Percentiles rank a stretch among this genome's conserved stretches.
Conservation (phyloP, 2,329 filamentous ascomycete genomes). For the Emmonsiellopsis sp. region DNA sequence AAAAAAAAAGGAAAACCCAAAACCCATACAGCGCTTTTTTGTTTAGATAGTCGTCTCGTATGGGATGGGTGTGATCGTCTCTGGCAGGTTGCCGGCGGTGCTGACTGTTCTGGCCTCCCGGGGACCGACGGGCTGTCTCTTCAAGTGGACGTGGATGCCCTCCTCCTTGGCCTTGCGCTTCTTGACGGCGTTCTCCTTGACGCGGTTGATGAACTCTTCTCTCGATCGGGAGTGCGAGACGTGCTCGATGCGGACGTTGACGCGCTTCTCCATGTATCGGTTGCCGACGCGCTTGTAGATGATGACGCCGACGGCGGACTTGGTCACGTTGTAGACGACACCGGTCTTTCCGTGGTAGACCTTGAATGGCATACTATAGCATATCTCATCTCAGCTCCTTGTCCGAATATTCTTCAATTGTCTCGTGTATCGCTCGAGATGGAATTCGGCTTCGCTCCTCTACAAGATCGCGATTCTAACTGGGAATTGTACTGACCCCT, state of each 20-base stretch:
- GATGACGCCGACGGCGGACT: conserved; percentile 95
- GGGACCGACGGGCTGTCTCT: conserved; percentile 77
- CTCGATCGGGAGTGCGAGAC: conserved; percentile 87
- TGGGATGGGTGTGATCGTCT: conserved; percentile 82
- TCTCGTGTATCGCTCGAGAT: background rate
- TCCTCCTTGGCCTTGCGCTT: conserved; percentile 89
- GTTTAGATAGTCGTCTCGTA: conserved; percentile 98
- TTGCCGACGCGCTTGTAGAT: conserved; percentile 99
- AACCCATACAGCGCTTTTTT: conserved; percentile 25
- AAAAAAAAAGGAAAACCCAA: conserved; percentile 29
- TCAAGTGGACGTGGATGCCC: conserved; percentile 80
- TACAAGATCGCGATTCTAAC: background rate
- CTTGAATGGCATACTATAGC: conserved; percentile 87
- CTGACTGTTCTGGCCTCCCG: conserved; percentile 72
- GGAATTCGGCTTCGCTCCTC: background rate
- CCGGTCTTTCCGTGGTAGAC: conserved; percentile 99
- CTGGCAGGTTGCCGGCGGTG: conserved; percentile 72
- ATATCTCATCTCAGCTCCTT: background rate
- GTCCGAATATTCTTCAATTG: background rate
- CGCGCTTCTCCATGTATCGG: conserved; percentile 99
- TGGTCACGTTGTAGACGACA: conserved; percentile 98
- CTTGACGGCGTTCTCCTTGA: conserved; percentile 91
- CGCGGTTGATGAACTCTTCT: conserved; percentile 91
- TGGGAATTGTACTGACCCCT: conserved; percentile 60
- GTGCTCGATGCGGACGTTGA: conserved; percentile 99